phyloP scores from a whole-genome alignment of 1,139 yeast genomes.

The Spencermartinsiella ligniputridi region DNA sequence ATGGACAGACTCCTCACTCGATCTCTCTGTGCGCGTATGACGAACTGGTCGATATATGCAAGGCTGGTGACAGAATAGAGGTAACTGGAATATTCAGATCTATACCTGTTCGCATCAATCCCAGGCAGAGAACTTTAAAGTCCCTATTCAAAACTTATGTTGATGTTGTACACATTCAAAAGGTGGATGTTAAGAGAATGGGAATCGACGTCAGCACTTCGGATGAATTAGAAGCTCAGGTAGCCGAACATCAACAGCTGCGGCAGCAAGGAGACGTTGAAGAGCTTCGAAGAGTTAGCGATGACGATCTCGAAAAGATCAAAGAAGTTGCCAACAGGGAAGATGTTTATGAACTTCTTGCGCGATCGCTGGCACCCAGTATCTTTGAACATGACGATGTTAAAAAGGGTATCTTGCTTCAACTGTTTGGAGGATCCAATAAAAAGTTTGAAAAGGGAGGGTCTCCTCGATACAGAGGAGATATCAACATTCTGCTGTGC shows the following conservation, averaged over 20 bases:
- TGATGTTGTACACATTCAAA: conserved; percentile 90
- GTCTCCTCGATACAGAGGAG: conserved; percentile 80
- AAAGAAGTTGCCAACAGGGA: conserved; percentile 57
- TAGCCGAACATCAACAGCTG: conserved; percentile 20
- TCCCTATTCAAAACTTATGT: conserved; percentile 85
- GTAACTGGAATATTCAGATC: conserved; percentile 95
- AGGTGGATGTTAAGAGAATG: conserved; percentile 74
- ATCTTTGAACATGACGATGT: conserved; percentile 95
- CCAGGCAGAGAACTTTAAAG: conserved; percentile 80
- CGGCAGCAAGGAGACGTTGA: conserved; percentile 50
- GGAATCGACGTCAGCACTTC: conserved; percentile 76
- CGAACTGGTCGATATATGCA: conserved; percentile 87
- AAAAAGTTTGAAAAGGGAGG: conserved; percentile 89
- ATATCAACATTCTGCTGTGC: conserved; percentile 80
- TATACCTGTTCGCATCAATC: conserved; percentile 82
- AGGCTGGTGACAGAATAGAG: conserved; percentile 96
- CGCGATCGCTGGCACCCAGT: conserved; percentile 93
- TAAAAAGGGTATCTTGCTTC: conserved; percentile 87
- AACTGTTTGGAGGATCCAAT: conserved; percentile 92
- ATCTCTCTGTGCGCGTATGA: conserved; percentile 93
- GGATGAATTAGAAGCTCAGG: conserved; percentile 24
- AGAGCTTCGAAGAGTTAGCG: conserved; percentile 64
- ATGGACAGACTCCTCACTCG: conserved; percentile 98
- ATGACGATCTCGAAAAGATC: conserved; percentile 64
- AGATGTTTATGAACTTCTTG: conserved; percentile 81